phyloP scores from a whole-genome alignment of 257 asterid genomes.

The Avicennia marina region DNA sequence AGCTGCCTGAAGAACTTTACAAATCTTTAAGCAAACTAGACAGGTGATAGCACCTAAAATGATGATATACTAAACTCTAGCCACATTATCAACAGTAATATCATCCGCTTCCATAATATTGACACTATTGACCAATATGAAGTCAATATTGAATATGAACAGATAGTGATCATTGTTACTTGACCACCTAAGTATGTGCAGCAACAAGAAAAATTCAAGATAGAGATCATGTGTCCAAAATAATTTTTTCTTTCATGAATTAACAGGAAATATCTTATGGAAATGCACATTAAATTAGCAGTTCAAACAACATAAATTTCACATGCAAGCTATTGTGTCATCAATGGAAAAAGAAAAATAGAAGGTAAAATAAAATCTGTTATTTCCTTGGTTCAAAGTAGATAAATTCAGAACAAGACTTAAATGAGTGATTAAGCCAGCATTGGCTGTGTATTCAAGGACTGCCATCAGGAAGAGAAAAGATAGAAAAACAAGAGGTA shows the following conservation, averaged over 20 bases:
- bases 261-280: not conserved
- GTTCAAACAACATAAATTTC: not conserved
- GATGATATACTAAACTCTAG: constrained; percentile 8
- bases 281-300: not conserved
- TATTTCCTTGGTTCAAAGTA: not conserved
- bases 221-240: not conserved
- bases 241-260: not conserved
- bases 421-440: constrained; percentile 6
- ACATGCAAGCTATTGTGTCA: not conserved
- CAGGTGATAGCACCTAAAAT: no score
- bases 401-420: not conserved
- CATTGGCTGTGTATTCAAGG: no score
- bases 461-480: no score
- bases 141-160: no score
- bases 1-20: constrained; percentile 62
- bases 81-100: not conserved
- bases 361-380: not conserved
- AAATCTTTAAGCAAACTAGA: constrained; percentile 27
- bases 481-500: no score
- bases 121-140: not conserved
- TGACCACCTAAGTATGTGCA: not conserved
- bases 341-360: not conserved
- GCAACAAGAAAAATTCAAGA: not conserved
- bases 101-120: constrained; percentile 8
- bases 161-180: no score